phyloP scores from a whole-genome alignment of 2,329 filamentous ascomycete species.

The Cytospora paraplurivora region DNA sequence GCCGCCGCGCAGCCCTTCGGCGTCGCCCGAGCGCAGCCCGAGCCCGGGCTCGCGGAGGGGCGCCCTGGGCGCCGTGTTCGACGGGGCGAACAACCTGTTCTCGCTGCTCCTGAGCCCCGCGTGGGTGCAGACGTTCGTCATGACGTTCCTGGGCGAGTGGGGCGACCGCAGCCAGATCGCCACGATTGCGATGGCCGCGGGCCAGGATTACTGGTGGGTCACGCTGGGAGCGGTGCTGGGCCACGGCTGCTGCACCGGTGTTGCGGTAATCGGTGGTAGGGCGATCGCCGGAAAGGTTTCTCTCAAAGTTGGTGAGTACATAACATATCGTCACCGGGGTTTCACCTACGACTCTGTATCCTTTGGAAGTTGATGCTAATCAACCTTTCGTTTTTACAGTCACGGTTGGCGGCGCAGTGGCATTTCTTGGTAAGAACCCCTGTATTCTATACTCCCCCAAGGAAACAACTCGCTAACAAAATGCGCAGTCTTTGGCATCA shows the following conservation, averaged over 20 bases:
- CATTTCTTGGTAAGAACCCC: slow-evolving; percentile 63
- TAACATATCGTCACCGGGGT: slow-evolving; percentile 40
- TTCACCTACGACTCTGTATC: background rate
- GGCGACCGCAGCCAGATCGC: slow-evolving; percentile 97
- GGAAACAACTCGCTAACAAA: background rate
- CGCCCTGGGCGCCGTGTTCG: slow-evolving; percentile 45
- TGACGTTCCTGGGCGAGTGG: slow-evolving; percentile 99
- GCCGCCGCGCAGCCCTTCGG: slow-evolving; percentile 76
- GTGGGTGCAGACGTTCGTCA: slow-evolving; percentile 98
- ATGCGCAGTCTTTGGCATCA: slow-evolving; percentile 71
- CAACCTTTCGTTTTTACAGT: slow-evolving; percentile 57
- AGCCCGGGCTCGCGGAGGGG: slow-evolving; percentile 54
- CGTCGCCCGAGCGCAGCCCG: slow-evolving; percentile 66
- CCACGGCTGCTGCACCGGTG: slow-evolving; percentile 86
- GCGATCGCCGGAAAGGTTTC: slow-evolving; percentile 93
- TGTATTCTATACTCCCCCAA: background rate
- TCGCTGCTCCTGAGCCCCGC: slow-evolving; percentile 89
- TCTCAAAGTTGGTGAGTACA: slow-evolving; percentile 82
- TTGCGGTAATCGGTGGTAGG: slow-evolving; percentile 87
- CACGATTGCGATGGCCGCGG: slow-evolving; percentile 97
- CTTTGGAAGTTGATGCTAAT: slow-evolving; percentile 11
- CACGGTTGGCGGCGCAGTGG: slow-evolving; percentile 85
- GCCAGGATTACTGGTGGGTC: slow-evolving; percentile 99
- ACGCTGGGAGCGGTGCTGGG: slow-evolving; percentile 84
- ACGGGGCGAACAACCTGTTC: slow-evolving; percentile 81